phyloP scores from a whole-genome alignment of 768 basidiomycete species.

The Pleurotus citrinopileatus region DNA sequence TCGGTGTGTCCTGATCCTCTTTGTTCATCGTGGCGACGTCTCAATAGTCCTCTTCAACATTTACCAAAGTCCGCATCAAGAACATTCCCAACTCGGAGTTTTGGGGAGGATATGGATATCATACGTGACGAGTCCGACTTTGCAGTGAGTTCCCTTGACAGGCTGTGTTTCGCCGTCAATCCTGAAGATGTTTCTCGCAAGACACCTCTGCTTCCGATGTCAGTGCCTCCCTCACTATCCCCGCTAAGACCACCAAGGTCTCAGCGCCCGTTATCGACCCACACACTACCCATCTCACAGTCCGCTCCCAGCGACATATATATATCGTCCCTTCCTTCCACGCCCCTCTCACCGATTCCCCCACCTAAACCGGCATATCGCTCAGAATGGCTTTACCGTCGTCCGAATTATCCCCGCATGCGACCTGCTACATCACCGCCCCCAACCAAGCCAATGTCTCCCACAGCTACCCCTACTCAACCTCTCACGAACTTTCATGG shows the following conservation, averaged over 20 bases:
- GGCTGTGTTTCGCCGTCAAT: neutral
- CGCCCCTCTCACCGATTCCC: slow-evolving; percentile 17
- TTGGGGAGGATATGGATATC: neutral
- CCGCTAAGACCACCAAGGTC: slow-evolving; percentile 18
- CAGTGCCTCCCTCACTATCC: slow-evolving; percentile 10
- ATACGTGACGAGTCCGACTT: neutral
- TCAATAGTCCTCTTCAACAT: too few species aligned
- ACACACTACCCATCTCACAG: slow-evolving; percentile 13
- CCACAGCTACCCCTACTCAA: slow-evolving; percentile 24
- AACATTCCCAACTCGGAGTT: slow-evolving; percentile 2
- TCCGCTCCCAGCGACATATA: slow-evolving; percentile 16
- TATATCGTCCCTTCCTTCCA: slow-evolving; percentile 20
- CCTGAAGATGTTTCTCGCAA: neutral
- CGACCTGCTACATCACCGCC: slow-evolving; percentile 22
- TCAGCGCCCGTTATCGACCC: slow-evolving; percentile 17
- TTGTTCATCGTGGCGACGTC: neutral
- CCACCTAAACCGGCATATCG: slow-evolving; percentile 20
- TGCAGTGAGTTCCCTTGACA: neutral
- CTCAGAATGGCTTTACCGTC: slow-evolving; percentile 48
- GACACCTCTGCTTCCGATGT: slow-evolving; percentile 14
- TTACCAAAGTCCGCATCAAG: neutral
- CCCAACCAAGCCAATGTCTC: slow-evolving; percentile 27
- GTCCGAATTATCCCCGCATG: slow-evolving; percentile 31
- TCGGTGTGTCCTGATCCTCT: neutral
- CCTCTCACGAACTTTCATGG: slow-evolving; percentile 23